Base-by-base conservation (phyloP, 371 early-diverging fungal species). In the Syncephalastrum racemosum region DNA sequence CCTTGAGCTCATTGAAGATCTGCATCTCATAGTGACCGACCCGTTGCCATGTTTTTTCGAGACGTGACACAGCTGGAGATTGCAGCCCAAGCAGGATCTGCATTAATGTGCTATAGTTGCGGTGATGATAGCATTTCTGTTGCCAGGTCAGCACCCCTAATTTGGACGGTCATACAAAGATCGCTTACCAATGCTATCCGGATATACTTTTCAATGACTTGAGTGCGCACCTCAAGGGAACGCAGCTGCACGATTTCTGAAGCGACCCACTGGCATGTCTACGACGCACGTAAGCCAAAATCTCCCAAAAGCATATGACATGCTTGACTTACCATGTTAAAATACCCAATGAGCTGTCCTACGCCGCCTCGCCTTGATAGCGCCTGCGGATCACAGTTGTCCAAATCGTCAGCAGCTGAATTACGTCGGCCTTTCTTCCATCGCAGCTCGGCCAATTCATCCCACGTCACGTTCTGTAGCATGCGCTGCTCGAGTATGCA, bases 81-180 rank as follows among this genome's bases (percentile, higher is more conserved):
- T 82, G 83, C 4, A 84, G 51, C 0, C 83, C 85, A 46, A 84
- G 63, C n/a, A 84, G 62, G 22, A 84, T 68, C 42, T 84, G 85
- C 60, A 81, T 77, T 4, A 84, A 49, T 2, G 83, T 81, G 50
- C 79, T 84, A 55, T 77, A 84, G 54, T 84, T 84, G 8, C 79
- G 66, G 42, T 82, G 80, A 19, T 81, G 85, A 44, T 79, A 76
- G 22, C 85, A 84, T 70, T 84, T 82, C 77, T 80, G 49, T 39
- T 7, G n/a, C 31, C 20, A 43, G 40, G 47, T 49, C 24, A 15
- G 19, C 19, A 42, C 39, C 25, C 25, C 3, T 25, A 12, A 31
- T 19, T 1, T 20, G 4, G 24, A 23, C 23, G 18, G 25, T 13
- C 5, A 44, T 13, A 47, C 15, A 19, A 4, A 16, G 44, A 10